phyloP scores from a whole-genome alignment of 495 filamentous ascomycete species.

The Astrothelium macrocarpum region DNA sequence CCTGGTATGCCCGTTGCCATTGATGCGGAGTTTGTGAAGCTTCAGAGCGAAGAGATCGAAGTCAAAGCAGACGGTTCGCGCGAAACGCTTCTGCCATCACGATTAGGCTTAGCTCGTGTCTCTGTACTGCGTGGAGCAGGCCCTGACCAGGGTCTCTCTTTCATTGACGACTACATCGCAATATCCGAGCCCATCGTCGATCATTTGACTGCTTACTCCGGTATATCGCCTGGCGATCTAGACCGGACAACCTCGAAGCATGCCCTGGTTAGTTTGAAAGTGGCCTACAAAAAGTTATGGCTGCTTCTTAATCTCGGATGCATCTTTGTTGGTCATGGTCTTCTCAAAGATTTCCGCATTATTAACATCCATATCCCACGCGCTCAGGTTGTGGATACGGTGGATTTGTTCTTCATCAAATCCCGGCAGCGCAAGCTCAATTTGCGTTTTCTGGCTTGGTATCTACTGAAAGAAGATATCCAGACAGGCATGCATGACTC shows the following conservation, averaged over 20 bases:
- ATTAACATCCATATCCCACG: slow-evolving; percentile 96
- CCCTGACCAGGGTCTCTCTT: slow-evolving; percentile 64
- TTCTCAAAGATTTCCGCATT: slow-evolving; percentile 89
- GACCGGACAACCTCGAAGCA: slow-evolving; percentile 63
- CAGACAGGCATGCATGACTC: slow-evolving; percentile 79
- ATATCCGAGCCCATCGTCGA: slow-evolving; percentile 89
- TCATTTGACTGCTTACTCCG: slow-evolving; percentile 87
- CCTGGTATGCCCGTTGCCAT: slow-evolving; percentile 71
- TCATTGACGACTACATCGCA: slow-evolving; percentile 95
- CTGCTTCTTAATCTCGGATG: slow-evolving; percentile 89
- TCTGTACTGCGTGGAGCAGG: slow-evolving; percentile 77
- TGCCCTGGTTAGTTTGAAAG: slow-evolving; percentile 76
- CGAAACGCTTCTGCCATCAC: slow-evolving; percentile 75
- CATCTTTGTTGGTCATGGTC: slow-evolving; percentile 84
- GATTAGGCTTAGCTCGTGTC: slow-evolving; percentile 75
- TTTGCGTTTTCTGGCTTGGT: slow-evolving; percentile 80
- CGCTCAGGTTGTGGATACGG: slow-evolving; percentile 84
- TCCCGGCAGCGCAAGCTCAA: slow-evolving; percentile 63
- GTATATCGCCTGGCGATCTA: slow-evolving; percentile 76
- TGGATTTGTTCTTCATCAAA: slow-evolving; percentile 71
- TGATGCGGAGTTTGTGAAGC: slow-evolving; percentile 89
- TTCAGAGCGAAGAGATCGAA: slow-evolving; percentile 84
- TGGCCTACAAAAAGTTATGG: slow-evolving; percentile 97
- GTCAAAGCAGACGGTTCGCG: slow-evolving; percentile 83
- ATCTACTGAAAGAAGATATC: slow-evolving; percentile 80